These are phyloP conservation scores for Volvox carteri DNA, from an alignment of 163 green algal genomes.

Conservation along the genomic window DNA sequence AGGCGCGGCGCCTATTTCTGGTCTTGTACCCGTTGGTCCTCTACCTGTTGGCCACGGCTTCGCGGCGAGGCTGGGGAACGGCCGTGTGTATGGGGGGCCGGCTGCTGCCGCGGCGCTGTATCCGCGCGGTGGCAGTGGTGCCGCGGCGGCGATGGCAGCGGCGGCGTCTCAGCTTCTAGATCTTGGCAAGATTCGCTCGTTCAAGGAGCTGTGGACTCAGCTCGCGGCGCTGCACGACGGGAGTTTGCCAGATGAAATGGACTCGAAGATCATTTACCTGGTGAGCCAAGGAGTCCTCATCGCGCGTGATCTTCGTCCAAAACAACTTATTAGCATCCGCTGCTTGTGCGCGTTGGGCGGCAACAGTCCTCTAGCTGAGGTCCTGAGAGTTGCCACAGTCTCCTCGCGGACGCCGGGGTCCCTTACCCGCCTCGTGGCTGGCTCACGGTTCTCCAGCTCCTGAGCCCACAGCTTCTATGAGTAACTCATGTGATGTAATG, in stretches of 20 bases:
- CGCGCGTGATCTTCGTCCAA: too few species aligned
- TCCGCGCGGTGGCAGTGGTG: not conserved
- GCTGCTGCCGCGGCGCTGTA: not conserved
- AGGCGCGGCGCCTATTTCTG: conserved; percentile 15
- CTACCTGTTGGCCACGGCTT: not conserved
- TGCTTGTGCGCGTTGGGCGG: too few species aligned
- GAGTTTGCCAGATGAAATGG: conserved; percentile 49
- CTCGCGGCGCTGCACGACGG: conserved; percentile 53
- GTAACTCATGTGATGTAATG: too few species aligned
- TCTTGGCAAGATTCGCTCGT: conserved; percentile 48
- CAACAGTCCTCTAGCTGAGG: too few species aligned
- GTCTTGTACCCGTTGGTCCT: conserved; percentile 12
- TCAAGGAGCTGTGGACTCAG: conserved; percentile 62
- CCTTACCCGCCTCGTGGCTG: too few species aligned
- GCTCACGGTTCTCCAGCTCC: too few species aligned
- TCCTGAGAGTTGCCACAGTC: too few species aligned
- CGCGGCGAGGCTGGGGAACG: not conserved
- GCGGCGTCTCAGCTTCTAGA: conserved; percentile 29
- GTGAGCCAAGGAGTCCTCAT: too few species aligned
- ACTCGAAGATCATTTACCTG: conserved; percentile 65
- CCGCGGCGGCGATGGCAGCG: not conserved
- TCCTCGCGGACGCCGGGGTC: too few species aligned
- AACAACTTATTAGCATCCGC: too few species aligned
- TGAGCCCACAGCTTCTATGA: too few species aligned
- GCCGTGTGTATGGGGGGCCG: not conserved